Conservation (phyloP, 371 early-diverging fungal genomes). For the Nematocida minor region DNA sequence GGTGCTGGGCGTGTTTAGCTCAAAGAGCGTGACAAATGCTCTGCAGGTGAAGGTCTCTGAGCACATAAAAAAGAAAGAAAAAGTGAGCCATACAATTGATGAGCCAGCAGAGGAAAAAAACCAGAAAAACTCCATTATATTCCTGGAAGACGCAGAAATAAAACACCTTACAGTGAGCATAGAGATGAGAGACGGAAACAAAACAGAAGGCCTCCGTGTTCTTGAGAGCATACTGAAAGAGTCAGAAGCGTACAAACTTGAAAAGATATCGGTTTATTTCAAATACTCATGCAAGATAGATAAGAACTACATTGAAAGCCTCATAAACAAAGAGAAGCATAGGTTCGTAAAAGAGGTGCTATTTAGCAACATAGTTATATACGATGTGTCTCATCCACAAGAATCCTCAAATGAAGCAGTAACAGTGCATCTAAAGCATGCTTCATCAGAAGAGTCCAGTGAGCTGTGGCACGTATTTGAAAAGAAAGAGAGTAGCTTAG, state of each 20-base stretch:
- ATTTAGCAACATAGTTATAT: background rate
- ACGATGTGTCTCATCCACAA: background rate
- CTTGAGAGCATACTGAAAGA: background rate
- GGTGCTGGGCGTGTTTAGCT: background rate
- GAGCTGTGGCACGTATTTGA: background rate
- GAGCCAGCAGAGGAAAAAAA: background rate
- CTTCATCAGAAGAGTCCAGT: background rate
- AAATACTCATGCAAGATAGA: background rate
- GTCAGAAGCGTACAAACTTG: background rate
- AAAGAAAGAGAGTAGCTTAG: too few species aligned
- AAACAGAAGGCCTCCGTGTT: background rate
- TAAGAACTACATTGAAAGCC: background rate
- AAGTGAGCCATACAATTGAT: background rate
- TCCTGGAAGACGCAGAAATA: background rate
- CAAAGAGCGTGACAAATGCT: background rate
- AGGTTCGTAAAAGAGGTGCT: background rate
- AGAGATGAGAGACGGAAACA: background rate
- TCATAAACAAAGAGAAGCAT: background rate
- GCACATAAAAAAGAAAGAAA: too few species aligned
- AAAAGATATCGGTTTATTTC: background rate
- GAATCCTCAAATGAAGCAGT: background rate
- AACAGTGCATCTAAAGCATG: background rate
- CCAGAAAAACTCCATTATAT: background rate
- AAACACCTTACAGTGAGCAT: background rate
- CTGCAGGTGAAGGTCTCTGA: background rate